Evolutionary conservation across 192 early-diverging fungal species (phyloP), one percentile per base, ranked within the genome.

Genomic region (Entomortierella chlamydospora): DNA sequence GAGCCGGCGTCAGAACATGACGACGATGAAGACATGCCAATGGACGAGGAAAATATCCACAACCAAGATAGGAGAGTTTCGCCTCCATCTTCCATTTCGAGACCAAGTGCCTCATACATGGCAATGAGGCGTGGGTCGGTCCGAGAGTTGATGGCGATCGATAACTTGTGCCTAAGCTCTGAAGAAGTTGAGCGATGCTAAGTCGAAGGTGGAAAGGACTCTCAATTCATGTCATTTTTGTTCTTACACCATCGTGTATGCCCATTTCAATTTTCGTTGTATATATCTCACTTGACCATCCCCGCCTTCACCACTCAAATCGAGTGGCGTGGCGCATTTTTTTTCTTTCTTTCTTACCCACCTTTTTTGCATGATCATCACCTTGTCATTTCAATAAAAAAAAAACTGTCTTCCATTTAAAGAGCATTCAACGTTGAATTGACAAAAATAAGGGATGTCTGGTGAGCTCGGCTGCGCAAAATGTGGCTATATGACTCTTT

Each of bases 131-230:
- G 76, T 12, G 76, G 68, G 26, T 79, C 76, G 12, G 76, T 79
- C 0, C 67, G 76, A 15, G 76, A 79, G 12, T 20, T 79, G 42
- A 79, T 79, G 76, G 76, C 76, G 25, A 79, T 79, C 41, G 68
- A 79, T 51, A 49, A 79, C 52, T 22, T 79, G 51, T 79, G 76
- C 26, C 43, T 79, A 26, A 74, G 72, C 45, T 74, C 72, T 43
- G 72, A 74, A 34, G 72, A 74, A 31, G 72, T 56, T 11, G 70
- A 72, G 55, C 70, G 51, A 9, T 72, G 70, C 47, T 72, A 30
- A 50, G 22, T n/a, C n/a, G n/a, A n/a, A n/a, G n/a, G n/a, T n/a
- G n/a, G n/a, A n/a, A n/a, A n/a, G n/a, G n/a, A n/a, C n/a, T n/a
- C n/a, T n/a, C n/a, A n/a, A n/a, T n/a, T n/a, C n/a, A n/a, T n/a